phyloP scores from a whole-genome alignment of 2,329 filamentous ascomycete species.

The Cyphellophora attinorum region DNA sequence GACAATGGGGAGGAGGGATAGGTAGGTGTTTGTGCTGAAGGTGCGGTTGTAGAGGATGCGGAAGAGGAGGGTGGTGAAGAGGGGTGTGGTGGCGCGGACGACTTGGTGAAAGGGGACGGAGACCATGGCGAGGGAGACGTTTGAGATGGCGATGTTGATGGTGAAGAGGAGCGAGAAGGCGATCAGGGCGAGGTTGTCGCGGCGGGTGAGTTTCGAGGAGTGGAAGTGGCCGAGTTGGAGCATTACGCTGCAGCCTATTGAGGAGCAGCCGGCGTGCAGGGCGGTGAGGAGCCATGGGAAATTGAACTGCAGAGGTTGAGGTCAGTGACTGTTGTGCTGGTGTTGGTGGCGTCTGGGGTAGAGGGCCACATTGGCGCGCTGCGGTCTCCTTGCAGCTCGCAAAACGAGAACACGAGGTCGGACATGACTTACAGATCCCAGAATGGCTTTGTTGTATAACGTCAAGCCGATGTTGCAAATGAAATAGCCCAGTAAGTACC shows the following conservation, averaged over 20 bases:
- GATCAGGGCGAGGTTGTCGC: constrained; percentile 32
- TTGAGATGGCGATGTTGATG: constrained; percentile 10
- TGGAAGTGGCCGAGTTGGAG: constrained; percentile 44
- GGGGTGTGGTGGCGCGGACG: constrained; percentile 17
- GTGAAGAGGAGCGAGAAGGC: constrained; percentile 11
- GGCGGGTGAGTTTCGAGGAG: constrained; percentile 41
- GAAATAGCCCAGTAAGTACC: constrained; percentile 1
- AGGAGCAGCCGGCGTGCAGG: constrained; percentile 48
- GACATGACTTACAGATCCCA: constrained; percentile 1
- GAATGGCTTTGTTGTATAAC: constrained; percentile 3
- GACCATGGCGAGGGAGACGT: constrained; percentile 9
- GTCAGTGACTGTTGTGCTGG: background rate
- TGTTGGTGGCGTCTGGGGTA: too few relatives aligned
- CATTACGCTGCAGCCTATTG: constrained; percentile 46
- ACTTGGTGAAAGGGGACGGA: constrained; percentile 10
- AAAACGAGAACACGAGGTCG: background rate
- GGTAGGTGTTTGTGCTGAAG: constrained; percentile 48
- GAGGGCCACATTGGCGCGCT: too few relatives aligned
- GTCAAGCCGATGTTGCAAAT: constrained; percentile 3
- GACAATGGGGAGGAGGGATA: constrained; percentile 52
- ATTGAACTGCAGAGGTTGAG: constrained; percentile 33
- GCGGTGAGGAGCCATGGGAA: constrained; percentile 54
- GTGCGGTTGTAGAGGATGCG: constrained; percentile 36
- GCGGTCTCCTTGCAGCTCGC: too few relatives aligned
- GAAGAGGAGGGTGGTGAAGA: constrained; percentile 41